phyloP scores from a whole-genome alignment of 2,329 filamentous ascomycete species.

The Pestalotiopsis sp. region DNA sequence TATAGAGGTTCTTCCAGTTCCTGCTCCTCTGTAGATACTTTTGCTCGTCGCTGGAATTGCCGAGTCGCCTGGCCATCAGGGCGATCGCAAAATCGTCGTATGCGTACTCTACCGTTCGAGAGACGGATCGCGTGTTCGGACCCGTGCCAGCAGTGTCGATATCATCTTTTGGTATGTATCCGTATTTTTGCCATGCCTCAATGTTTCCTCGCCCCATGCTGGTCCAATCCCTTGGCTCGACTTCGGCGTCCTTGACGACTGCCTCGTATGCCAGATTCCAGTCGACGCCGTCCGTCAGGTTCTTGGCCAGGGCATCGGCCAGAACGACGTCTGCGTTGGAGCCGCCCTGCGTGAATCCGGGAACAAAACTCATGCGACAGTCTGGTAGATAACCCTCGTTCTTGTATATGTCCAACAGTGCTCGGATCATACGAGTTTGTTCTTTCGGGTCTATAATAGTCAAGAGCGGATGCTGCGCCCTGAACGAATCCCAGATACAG shows the following conservation, averaged over 20 bases:
- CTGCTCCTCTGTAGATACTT: conserved; percentile 63
- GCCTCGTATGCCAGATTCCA: conserved; percentile 74
- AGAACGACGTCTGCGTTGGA: conserved; percentile 75
- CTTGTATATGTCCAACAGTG: conserved; percentile 70
- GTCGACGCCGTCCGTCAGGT: conserved; percentile 61
- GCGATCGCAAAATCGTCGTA: conserved; percentile 77
- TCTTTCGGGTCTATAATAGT: conserved; percentile 68
- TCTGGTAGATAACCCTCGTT: conserved; percentile 67
- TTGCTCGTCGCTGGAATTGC: conserved; percentile 48
- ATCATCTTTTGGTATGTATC: conserved; percentile 72
- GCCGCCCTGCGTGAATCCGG: conserved; percentile 75
- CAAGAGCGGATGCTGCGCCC: conserved; percentile 70
- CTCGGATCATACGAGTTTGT: conserved; percentile 69
- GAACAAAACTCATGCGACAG: conserved; percentile 75
- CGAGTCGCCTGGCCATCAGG: conserved; percentile 60
- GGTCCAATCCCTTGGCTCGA: conserved; percentile 66
- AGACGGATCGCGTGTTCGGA: conserved; percentile 67
- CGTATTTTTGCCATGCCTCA: conserved; percentile 66
- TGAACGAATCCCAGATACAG: conserved; percentile 74
- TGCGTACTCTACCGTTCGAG: conserved; percentile 76
- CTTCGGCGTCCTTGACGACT: conserved; percentile 70
- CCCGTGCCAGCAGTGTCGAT: conserved; percentile 63
- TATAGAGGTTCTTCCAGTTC: conserved; percentile 73
- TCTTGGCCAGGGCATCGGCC: conserved; percentile 70
- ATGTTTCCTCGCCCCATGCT: conserved; percentile 71